Percentiles rank a stretch among this genome's conserved stretches.
Conservation (phyloP, 495 filamentous ascomycete species). For the Penicillium tannophilum region DNA sequence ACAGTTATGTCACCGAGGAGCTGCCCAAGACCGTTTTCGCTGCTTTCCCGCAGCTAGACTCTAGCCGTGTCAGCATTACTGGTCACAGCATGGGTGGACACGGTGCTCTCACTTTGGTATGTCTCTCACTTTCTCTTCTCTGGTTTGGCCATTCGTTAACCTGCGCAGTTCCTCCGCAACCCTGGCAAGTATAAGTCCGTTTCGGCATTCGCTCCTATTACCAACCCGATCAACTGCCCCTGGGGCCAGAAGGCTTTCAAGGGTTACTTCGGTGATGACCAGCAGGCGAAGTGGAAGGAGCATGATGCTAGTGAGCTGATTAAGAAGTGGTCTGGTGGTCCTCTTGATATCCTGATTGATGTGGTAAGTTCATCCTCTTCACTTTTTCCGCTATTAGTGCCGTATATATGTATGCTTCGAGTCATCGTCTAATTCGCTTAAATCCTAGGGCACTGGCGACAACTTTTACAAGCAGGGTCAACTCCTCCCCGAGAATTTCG, state of each 20-base stretch:
- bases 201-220: conserved; percentile 88
- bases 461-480: conserved; percentile 95
- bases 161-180: conserved; percentile 74
- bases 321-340: conserved; percentile 64
- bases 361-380: conserved; percentile 54
- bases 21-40: conserved; percentile 75
- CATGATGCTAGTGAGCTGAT: conserved; percentile 94
- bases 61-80: conserved; percentile 70
- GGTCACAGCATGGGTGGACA: conserved; percentile 98
- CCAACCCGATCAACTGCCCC: conserved; percentile 80
- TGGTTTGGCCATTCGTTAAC: background rate
- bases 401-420: background rate
- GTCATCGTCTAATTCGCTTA: background rate
- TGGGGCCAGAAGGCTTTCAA: conserved; percentile 96
- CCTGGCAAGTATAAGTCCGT: conserved; percentile 85
- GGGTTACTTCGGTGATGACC: conserved; percentile 80
- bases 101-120: conserved; percentile 81
- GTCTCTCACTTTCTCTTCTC: background rate
- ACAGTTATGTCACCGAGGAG: conserved; percentile 83
- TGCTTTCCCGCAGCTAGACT: conserved; percentile 67
- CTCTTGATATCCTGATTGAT: conserved; percentile 77
- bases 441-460: conserved; percentile 75
- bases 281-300: conserved; percentile 74
- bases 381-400: background rate
- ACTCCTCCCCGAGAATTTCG: conserved; percentile 90